Evolutionary conservation across 768 basidiomycete genomes (phyloP).

Genomic region (Mycena floridula): DNA sequence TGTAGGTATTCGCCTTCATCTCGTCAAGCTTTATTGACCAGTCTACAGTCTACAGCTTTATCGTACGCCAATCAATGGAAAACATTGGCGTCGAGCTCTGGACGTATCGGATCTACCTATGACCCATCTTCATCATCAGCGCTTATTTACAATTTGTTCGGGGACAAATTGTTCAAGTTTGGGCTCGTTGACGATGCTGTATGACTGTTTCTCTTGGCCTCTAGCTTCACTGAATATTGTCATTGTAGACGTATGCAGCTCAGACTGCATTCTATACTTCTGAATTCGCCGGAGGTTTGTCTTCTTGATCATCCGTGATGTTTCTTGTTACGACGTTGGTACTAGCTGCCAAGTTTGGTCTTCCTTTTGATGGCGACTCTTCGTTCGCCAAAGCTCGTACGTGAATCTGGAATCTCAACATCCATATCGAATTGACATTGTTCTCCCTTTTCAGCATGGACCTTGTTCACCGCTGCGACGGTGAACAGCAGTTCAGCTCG

Average conservation of each 20-base stretch:
- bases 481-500: background rate
- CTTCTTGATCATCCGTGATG: background rate
- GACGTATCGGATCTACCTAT: too few species aligned
- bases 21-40: background rate
- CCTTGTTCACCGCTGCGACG: background rate
- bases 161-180: conserved; percentile 21
- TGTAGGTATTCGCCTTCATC: background rate
- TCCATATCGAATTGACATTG: background rate
- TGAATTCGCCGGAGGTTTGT: background rate
- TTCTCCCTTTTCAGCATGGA: background rate
- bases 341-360: background rate
- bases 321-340: background rate
- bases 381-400: background rate
- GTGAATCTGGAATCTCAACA: background rate
- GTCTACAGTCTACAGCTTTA: conserved; percentile 1
- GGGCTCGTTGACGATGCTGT: conserved; percentile 4
- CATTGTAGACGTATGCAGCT: too few species aligned
- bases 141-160: too few species aligned
- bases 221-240: background rate
- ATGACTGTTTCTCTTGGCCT: background rate
- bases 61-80: too few species aligned
- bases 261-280: too few species aligned
- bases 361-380: background rate
- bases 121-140: too few species aligned
- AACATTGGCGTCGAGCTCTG: too few species aligned